Evolutionary conservation across 768 basidiomycete species (phyloP).

Genomic region (Pulveroboletus sp.): DNA sequence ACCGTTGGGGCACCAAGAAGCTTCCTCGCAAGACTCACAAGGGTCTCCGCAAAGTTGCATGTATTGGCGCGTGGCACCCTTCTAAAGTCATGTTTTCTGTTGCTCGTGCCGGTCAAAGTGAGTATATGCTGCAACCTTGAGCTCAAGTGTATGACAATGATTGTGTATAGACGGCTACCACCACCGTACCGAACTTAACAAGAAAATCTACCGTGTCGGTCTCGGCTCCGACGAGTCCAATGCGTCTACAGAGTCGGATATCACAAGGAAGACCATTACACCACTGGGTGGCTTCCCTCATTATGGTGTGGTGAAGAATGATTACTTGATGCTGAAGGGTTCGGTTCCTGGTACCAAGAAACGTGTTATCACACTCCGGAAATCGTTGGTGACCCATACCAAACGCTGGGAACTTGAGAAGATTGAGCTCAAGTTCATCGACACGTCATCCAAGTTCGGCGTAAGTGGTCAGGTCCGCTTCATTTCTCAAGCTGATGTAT

Average conservation of each 20-base stretch:
- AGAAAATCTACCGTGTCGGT: conserved; percentile 97
- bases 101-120: conserved; percentile 99
- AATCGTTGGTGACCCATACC: conserved; percentile 95
- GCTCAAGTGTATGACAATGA: neutral
- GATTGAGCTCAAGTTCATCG: conserved; percentile 97
- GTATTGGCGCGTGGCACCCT: conserved; percentile 98
- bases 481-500: neutral
- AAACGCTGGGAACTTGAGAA: conserved; percentile 96
- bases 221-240: conserved; percentile 72
- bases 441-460: conserved; percentile 96
- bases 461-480: conserved; percentile 44
- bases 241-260: conserved; percentile 92
- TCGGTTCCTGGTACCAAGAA: conserved; percentile 95
- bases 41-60: conserved; percentile 99
- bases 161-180: conserved; percentile 79
- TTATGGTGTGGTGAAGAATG: conserved; percentile 98
- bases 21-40: conserved; percentile 99
- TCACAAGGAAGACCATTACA: conserved; percentile 90
- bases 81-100: conserved; percentile 99
- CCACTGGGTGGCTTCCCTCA: conserved; percentile 99
- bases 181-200: conserved; percentile 97
- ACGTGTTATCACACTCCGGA: conserved; percentile 96
- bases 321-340: conserved; percentile 96
- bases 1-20: conserved; percentile 99
- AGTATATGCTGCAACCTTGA: conserved; percentile 32